Percentiles rank a stretch among this genome's conserved stretches.
These are phyloP conservation scores for Irpex lacteus DNA, from an alignment of 1,284 basidiomycete species.

Conservation along the genomic window DNA sequence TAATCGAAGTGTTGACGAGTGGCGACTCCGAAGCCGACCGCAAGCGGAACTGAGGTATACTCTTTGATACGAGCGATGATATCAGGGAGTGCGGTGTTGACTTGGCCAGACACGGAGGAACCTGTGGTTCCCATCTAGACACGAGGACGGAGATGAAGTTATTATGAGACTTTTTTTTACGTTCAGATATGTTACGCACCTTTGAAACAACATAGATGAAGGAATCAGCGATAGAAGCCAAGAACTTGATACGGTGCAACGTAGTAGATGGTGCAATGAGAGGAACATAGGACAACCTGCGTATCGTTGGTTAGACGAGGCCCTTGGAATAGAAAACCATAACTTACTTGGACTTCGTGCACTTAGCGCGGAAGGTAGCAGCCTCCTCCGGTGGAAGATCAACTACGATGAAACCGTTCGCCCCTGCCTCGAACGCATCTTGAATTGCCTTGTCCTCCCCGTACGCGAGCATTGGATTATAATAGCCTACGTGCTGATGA, in stretches of 20 bases:
- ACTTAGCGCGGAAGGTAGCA: conserved; percentile 85
- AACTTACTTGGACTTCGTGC: conserved; percentile 73
- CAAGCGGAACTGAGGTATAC: conserved; percentile 79
- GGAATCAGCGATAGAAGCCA: conserved; percentile 90
- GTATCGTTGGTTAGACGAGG: neutral
- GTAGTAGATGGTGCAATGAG: conserved; percentile 95
- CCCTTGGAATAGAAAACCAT: neutral
- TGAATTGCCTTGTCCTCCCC: conserved; percentile 92
- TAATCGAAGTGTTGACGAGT: conserved; percentile 90
- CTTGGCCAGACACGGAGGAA: conserved; percentile 71
- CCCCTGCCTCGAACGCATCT: conserved; percentile 86
- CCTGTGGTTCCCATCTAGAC: conserved; percentile 96
- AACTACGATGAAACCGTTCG: conserved; percentile 97
- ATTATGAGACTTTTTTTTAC: neutral
- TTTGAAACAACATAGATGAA: conserved; percentile 98
- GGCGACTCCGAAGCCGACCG: conserved; percentile 96
- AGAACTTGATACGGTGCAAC: conserved; percentile 83
- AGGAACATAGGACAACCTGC: conserved; percentile 93
- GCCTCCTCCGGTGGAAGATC: conserved; percentile 99
- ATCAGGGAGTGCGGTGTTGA: conserved; percentile 78
- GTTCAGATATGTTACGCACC: conserved; percentile 37
- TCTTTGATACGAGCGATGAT: conserved; percentile 73
- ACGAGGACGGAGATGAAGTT: neutral
- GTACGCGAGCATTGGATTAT: conserved; percentile 94
- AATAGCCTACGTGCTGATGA: conserved; percentile 70